Percentiles rank a stretch among this genome's conserved stretches.
Conservation (phyloP, 768 basidiomycete genomes). For the Rhizopogon vulgaris region DNA sequence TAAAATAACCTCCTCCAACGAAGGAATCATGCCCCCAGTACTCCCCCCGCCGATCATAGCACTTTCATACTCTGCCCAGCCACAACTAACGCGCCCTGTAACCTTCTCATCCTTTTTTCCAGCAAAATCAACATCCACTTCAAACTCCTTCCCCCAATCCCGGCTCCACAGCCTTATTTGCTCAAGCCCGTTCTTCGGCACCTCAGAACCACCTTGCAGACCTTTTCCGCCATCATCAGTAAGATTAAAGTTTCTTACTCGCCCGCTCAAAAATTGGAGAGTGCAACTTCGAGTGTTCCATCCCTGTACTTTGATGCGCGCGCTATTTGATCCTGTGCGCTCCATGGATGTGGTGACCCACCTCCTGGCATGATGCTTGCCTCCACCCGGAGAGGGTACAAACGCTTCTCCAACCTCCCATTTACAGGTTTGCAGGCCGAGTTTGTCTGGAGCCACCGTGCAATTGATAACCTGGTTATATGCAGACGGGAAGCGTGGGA, state of each 20-base stretch:
- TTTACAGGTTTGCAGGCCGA: constrained; percentile 39
- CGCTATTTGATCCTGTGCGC: constrained; percentile 37
- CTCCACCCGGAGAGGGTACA: constrained; percentile 34
- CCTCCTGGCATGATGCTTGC: not conserved
- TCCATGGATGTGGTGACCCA: constrained; percentile 42
- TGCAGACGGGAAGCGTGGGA: constrained; percentile 50
- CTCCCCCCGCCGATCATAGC: constrained; percentile 41
- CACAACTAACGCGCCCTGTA: constrained; percentile 49
- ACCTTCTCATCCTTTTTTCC: constrained; percentile 11
- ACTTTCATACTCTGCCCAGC: constrained; percentile 66
- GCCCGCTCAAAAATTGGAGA: constrained; percentile 46
- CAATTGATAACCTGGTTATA: constrained; percentile 30
- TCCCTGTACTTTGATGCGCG: constrained; percentile 46
- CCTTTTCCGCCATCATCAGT: constrained; percentile 26
- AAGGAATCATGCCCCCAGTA: constrained; percentile 49
- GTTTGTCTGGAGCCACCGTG: constrained; percentile 14
- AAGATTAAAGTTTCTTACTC: constrained; percentile 38
- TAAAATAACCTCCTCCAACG: constrained; percentile 56
- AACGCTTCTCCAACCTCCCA: constrained; percentile 37
- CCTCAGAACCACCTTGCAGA: constrained; percentile 37
- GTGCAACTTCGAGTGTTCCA: constrained; percentile 59
- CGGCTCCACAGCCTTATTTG: constrained; percentile 56
- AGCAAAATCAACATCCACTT: constrained; percentile 48
- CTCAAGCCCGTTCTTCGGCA: constrained; percentile 29
- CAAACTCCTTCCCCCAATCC: constrained; percentile 48